phyloP scores from a whole-genome alignment of 1,284 basidiomycete species.

The Waitea zeae region DNA sequence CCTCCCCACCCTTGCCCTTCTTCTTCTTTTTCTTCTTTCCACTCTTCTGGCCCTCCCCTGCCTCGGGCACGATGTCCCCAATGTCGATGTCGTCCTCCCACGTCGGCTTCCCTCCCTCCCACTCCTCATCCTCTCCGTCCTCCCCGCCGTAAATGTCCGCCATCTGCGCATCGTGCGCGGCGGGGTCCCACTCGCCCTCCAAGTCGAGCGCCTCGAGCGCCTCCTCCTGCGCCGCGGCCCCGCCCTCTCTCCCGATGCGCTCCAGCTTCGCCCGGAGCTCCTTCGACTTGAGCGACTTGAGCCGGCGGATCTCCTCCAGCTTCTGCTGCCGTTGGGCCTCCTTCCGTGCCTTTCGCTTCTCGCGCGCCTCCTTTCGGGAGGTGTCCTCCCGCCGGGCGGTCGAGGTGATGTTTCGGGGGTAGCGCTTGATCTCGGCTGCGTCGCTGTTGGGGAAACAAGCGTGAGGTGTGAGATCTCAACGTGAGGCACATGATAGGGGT shows the following conservation, averaged over 20 bases:
- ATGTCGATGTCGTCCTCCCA: conserved; percentile 88
- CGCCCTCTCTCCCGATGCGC: conserved; percentile 51
- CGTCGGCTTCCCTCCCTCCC: conserved; percentile 55
- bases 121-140: conserved; percentile 21
- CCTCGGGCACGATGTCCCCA: conserved; percentile 36
- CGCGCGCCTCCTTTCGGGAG: conserved; percentile 66
- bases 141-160: conserved; percentile 47
- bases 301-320: conserved; percentile 62
- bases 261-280: conserved; percentile 68
- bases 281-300: conserved; percentile 74
- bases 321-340: conserved; percentile 61
- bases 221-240: conserved; percentile 8
- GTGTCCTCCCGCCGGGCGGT: conserved; percentile 67
- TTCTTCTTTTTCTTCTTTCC: conserved; percentile 34
- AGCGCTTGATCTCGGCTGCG: conserved; percentile 56
- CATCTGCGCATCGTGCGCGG: conserved; percentile 68
- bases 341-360: conserved; percentile 60
- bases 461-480: conserved; percentile 1
- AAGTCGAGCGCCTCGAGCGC: conserved; percentile 46
- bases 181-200: conserved; percentile 74
- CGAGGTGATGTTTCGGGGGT: conserved; percentile 59
- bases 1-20: conserved; percentile 19
- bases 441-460: conserved; percentile 34
- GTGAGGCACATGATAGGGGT: conserved; percentile 1
- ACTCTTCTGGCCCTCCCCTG: conserved; percentile 34